Evolutionary conservation across 257 asterid genomes (phyloP).

Genomic region (Solanum lycopersicoides): DNA sequence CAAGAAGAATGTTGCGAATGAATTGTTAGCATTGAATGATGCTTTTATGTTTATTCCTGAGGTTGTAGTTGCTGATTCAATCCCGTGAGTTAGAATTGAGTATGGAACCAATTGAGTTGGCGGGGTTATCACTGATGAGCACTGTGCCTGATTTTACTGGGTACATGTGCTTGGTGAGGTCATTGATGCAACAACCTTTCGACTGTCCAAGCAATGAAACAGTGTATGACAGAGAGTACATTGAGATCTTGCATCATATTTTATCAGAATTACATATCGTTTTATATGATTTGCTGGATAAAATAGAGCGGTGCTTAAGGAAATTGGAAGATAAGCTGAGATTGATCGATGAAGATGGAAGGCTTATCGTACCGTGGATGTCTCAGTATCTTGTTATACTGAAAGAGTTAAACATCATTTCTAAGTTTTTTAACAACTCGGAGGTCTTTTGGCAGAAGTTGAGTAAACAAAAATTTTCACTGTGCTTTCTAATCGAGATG

Average conservation of each 20-base stretch:
- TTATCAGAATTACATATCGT: not conserved
- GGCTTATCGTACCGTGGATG: not conserved
- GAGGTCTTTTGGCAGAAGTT: not conserved
- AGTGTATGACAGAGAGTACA: not conserved
- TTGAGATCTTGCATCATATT: not conserved
- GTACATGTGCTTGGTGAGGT: no score
- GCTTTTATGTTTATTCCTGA: slow-evolving; percentile 42
- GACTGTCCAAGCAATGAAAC: not conserved
- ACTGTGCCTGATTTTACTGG: no score
- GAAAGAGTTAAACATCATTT: not conserved
- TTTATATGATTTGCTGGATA: not conserved
- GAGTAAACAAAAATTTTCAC: not conserved
- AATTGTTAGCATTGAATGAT: slow-evolving; percentile 33
- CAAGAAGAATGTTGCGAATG: not conserved
- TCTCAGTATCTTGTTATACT: not conserved
- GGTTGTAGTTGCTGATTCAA: no score
- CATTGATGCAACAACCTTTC: no score
- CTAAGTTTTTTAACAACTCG: not conserved
- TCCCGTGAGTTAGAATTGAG: no score
- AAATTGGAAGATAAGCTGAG: not conserved
- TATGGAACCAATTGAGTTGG: no score
- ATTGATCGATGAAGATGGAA: not conserved
- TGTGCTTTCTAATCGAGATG: not conserved
- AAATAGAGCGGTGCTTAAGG: not conserved
- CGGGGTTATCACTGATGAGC: no score